Evolutionary conservation across 805 yeast genomes (phyloP), one percentile per base, ranked within the genome.

Genomic region (Starmerella asiatica): DNA sequence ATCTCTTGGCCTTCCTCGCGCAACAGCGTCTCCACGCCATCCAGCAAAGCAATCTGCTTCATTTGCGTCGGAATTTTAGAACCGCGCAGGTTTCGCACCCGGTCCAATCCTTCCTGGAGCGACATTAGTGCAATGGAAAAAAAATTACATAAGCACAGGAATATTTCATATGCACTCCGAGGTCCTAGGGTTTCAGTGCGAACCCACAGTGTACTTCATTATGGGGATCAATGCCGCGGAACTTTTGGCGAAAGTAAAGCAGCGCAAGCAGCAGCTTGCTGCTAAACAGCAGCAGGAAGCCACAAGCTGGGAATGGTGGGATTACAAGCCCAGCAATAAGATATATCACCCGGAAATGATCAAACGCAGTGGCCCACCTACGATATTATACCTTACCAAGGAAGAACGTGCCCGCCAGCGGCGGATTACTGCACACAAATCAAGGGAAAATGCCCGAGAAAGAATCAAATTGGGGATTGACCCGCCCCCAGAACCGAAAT

Each of bases 21-120:
- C 32, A 91, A 69, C 50, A 82, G 82, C 51, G 83, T 94, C 57
- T 91, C 99, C 36, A 91, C 86, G 3, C 96, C 94, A 18, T 79
- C 70, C 36, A 91, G 67, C 41, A 88, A 76, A 21, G 83, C 62
- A 7, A 95, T 94, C 47, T 82, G 66, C 53, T 45, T 48, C 4
- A 30, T 39, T 27, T 52, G 56, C 3, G 35, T 33, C 4, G 50
- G 49, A 19, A 49, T 49, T 40, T 53, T 48, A 4, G 51, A 45
- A 11, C 43, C 32, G 7, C 48, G 34, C 19, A 43, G 43, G 1
- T 32, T 31, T 8, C 49, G 35, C 20, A 46, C 44, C 19, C 36
- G 39, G 18, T 43, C 40, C 37, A 49, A 32, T n/a, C 43, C 38
- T 19, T 44, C 45, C 31, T 45, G 40, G 6, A 49, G 29, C 21